Conservation (phyloP, 371 early-diverging fungal genomes). For the Synchytrium microbalum region DNA sequence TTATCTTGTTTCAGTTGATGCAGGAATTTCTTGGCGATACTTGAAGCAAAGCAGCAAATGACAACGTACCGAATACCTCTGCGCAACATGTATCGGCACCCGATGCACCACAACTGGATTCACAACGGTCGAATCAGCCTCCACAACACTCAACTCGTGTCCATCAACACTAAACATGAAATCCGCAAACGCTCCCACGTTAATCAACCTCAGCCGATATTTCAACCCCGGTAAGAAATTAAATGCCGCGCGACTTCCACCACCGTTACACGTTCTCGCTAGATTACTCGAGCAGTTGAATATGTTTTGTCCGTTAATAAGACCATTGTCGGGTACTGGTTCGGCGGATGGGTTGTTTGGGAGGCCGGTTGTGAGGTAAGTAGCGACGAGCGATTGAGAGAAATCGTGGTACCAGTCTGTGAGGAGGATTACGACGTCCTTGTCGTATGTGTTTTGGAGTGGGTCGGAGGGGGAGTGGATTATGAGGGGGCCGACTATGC, state of each 20-base stretch:
- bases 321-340: neutral
- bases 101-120: constrained; percentile 33
- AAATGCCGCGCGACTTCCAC: too few relatives aligned
- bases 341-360: too few relatives aligned
- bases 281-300: constrained; percentile 2
- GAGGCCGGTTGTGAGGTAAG: too few relatives aligned
- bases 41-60: too few relatives aligned
- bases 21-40: too few relatives aligned
- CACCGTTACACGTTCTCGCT: too few relatives aligned
- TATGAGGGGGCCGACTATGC: constrained; percentile 30
- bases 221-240: constrained; percentile 63
- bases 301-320: neutral
- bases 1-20: too few relatives aligned
- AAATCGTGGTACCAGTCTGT: constrained; percentile 60
- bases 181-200: constrained; percentile 64
- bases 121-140: constrained; percentile 64
- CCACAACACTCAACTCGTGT: constrained; percentile 69
- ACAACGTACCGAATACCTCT: constrained; percentile 35
- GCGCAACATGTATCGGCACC: constrained; percentile 24
- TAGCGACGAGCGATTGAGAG: too few relatives aligned
- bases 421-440: constrained; percentile 8
- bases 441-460: constrained; percentile 4
- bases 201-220: constrained; percentile 76
- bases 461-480: constrained; percentile 7
- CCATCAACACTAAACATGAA: constrained; percentile 71